Base-by-base conservation (phyloP, 495 filamentous ascomycete species). In the Neurospora pannonica region DNA sequence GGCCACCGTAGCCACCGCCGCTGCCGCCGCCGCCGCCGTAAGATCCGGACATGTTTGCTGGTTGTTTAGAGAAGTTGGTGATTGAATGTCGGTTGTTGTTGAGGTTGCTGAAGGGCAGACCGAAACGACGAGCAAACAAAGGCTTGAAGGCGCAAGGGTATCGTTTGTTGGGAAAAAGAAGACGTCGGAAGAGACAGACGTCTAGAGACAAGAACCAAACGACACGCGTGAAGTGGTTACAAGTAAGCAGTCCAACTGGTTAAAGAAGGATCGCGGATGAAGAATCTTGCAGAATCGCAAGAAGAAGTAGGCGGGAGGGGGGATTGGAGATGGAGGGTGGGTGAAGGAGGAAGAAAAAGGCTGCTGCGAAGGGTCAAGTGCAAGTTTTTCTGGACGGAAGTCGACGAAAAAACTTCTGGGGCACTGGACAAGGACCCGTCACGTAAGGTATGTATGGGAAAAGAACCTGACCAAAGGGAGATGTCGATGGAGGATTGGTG, bases 1-100 rank as follows among this genome's bases (percentile, higher is more conserved):
- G 83, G 79, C 83, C 83, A 81, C 86, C 84, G 79, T 86, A 91
- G 77, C 91, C 91, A 78, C 91, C 92, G 77, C 92, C 89, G 89
- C 36, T 6, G 36, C 36, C 36, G 36, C 92, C 94, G 39, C 76
- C 76, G 67, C 76, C 76, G 28, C 75, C 75, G 80, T 81, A 81
- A 54, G 46, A 54, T 24, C 78, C 79, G 78, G 80, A 81, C 80
- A 81, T 81, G 62, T 34, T 78, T 69, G 70, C 34, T 62, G 54
- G 24, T 62, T 62, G 54, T 62, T 62, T 62, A 31, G 24, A 31
- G 13, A 17, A 31, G 54, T 62, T 62, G 54, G 5, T 31, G 54
- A 31, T 28, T 62, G 54, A 62, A 31, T 4, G 7, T 62, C 24
- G 54, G 54, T 62, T 62, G 24, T 62, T 62, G 28, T 62, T 62